Evolutionary conservation across 352 stramenopile species (phyloP), one percentile per base, ranked within the genome.

Genomic region (Globisporangium polare): DNA sequence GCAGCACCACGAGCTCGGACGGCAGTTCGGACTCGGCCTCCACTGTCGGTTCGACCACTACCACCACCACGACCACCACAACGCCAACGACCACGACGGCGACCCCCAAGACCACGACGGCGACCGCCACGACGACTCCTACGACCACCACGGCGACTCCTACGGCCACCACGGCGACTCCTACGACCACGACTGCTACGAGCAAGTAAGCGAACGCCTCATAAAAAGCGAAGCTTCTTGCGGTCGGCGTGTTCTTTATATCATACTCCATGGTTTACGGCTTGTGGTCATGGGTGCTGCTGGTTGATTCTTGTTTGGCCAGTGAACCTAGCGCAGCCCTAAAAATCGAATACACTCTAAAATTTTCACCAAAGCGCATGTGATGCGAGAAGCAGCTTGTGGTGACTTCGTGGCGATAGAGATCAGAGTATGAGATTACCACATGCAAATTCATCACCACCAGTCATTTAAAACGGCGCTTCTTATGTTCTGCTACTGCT

Each of bases 61-160:
- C 66, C 12, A 67, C 74, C 2, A 68, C 66, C 22, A 52, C 67
- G 26, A 59, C 72, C 46, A 69, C 71, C 0, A 67, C 72, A 20
- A 54, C 68, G 6, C 66, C 70, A 5, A 61, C 65, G 12, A 50
- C 58, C 27, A 50, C 60, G 6, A 70, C 65, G 10, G 52, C 55
- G 22, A 55, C 37, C 1, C 35, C 58, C 2, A 63, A 45, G n/a
- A 33, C 62, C 17, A 67, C 69, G 15, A 37, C 58, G 8, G 27
- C 66, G 45, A 62, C 68, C 45, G 53, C 41, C 39, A 50, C 68
- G 3, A 37, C 59, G 46, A 62, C 65, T 13, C n/a, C 63, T 4
- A 59, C 60, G 2, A 60, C 61, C 7, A 54, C 50, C 7, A 31
- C 17, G 13, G 31, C 45, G 1, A 62, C 54, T 33, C n/a, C n/a